Evolutionary conservation across 2,329 filamentous ascomycete species (phyloP), one percentile per base, ranked within the genome.

Genomic region (Paraconiothyrium brasiliense): DNA sequence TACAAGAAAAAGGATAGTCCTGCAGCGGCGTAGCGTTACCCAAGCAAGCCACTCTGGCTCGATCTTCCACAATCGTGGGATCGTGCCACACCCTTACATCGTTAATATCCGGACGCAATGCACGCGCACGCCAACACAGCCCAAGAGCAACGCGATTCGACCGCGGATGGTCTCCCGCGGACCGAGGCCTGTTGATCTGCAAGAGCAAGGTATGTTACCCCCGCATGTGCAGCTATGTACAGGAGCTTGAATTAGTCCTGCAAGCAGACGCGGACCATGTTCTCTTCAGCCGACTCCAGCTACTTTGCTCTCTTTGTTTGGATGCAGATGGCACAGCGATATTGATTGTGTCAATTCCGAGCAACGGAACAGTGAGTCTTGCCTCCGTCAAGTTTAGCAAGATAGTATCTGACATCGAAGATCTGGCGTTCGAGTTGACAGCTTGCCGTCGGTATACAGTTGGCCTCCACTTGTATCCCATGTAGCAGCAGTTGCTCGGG

Each of bases 131-230:
- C 64, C 67, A 60, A 60, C 59, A 63, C 67, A 70, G 67, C 52
- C 63, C 57, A 59, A 51, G 58, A 47, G 13, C 54, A 57, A 58
- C 34, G 49, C 55, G 48, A 75, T 71, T 71, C 67, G 72, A 62
- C 69, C 72, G 75, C 74, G 75, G 72, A 75, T 66, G 62, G 60
- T 22, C 46, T 71, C 68, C 75, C 71, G 69, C 72, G 71, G 71
- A 67, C 74, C 75, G 71, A 62, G 65, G 67, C 67, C 67, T 75
- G 58, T 24, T 65, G 75, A 77, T 76, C 76, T 77, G 76, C 76
- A 76, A 67, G 70, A 67, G 66, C 71, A 74, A 76, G 74, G 72
- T 66, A 72, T 64, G 59, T 41, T 49, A 70, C 68, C 73, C 72
- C 68, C 65, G 72, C 67, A 66, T 59, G 47, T 75, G 70, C 72